Evolutionary conservation across 2,329 filamentous ascomycete genomes (phyloP).

Genomic region (Cordyceps pruinosa): DNA sequence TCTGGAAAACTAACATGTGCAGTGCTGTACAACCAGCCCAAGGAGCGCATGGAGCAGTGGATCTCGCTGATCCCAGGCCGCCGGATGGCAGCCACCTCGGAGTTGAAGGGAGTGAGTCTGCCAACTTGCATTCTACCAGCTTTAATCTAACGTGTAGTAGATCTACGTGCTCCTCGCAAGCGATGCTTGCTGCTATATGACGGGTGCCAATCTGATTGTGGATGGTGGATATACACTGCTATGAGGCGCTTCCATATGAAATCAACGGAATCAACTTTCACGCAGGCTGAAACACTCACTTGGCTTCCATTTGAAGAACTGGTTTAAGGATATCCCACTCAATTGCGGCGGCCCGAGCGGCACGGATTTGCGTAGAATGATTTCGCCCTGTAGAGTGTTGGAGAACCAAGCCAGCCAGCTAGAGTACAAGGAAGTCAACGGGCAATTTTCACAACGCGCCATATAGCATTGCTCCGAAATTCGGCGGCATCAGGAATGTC

Average conservation of each 20-base stretch:
- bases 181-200: constrained; percentile 43
- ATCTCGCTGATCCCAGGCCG: constrained; percentile 16
- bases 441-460: too few relatives aligned
- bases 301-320: too few relatives aligned
- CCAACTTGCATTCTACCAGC: fast-evolving
- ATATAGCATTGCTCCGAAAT: too few relatives aligned
- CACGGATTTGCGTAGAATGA: too few relatives aligned
- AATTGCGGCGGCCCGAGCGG: too few relatives aligned
- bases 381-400: too few relatives aligned
- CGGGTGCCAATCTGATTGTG: constrained; percentile 39
- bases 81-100: constrained; percentile 15
- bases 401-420: too few relatives aligned
- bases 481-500: too few relatives aligned
- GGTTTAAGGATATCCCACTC: too few relatives aligned
- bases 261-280: not conserved
- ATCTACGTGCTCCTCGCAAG: constrained; percentile 42
- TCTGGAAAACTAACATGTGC: not conserved
- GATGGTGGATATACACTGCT: constrained; percentile 39
- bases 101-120: constrained; percentile 16
- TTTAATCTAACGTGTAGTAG: constrained; percentile 9
- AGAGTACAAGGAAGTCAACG: too few relatives aligned
- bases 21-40: constrained; percentile 16
- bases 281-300: not conserved
- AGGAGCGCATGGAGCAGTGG: constrained; percentile 16
- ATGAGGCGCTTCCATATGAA: not conserved